Base-by-base conservation (phyloP, 139 green algal species). In the Haematococcus lacustris region DNA sequence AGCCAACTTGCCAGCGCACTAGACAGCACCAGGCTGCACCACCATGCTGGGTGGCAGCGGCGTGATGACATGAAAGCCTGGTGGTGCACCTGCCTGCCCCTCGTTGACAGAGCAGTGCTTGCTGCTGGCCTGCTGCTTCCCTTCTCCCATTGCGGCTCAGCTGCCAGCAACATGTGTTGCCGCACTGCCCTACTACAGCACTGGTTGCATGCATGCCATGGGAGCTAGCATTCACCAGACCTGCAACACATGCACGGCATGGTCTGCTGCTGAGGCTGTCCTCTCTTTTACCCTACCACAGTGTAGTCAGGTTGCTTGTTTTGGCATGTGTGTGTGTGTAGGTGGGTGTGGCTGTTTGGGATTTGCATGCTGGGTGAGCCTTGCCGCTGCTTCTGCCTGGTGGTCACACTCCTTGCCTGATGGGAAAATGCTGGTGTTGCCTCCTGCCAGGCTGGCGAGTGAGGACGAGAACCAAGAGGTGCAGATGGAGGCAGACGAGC, bases 381-480 rank as follows among this genome's bases (percentile, higher is more conserved):
- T 33, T 41, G 6, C 34, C 25, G 30, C 33, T 68, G 32, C 30
- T 68, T 6, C 26, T 9, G 2, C 35, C 51, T 68, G 28, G 9
- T 28, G 40, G n/a, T 53, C 21, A 51, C 5, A 25, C 7, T 30
- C 28, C 26, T 1, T 39, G 25, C 43, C 33, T 6, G 33, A 47
- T 43, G 32, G 41, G 32, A 47, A 13, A 13, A 32, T 33, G 9
- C 7, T 70, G 4, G 3, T 33, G 23, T 34, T 71, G 61, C 30
- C 26, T 61, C 26, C 25, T 38, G 13, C 3, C 72, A 75, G 78
- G 66, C 71, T 84, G 30, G 78, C 78, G 23, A 84, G 78, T 65
- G 78, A 84, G 47, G 78, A 84, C n/a, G 78, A 84, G 38, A 71
- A 77, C 28, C 70, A 80, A 23, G 66, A 78, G 2, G 78, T 76